Conservation (phyloP, 306 rosid genomes). For the Dalbergia cultrata region DNA sequence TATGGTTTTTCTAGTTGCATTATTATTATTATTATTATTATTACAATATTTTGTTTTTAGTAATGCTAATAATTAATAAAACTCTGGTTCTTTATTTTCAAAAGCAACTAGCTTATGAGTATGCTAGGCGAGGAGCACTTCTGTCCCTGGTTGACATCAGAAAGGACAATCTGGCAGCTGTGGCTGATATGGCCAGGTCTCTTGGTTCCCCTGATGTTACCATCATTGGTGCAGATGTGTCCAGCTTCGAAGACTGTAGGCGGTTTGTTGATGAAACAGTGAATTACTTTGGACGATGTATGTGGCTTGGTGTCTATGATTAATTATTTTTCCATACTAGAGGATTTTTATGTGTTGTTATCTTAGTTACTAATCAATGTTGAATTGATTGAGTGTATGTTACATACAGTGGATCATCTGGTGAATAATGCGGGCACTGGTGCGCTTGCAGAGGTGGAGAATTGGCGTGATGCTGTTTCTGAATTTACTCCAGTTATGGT, state of each 20-base stretch:
- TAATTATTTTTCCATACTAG: not conserved
- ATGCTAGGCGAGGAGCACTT: slow-evolving; percentile 70
- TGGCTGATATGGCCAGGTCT: slow-evolving; percentile 55
- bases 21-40: too few species aligned
- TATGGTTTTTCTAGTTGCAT: not conserved
- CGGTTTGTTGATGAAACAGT: slow-evolving; percentile 66
- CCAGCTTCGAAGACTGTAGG: slow-evolving; percentile 58
- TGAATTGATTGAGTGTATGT: slow-evolving; percentile 1
- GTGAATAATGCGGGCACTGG: slow-evolving; percentile 75
- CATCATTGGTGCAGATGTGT: slow-evolving; percentile 66
- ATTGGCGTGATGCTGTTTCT: slow-evolving; percentile 33
- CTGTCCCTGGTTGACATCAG: slow-evolving; percentile 66
- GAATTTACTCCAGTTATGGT: slow-evolving; percentile 40
- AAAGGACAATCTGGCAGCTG: slow-evolving; percentile 54
- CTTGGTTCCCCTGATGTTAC: slow-evolving; percentile 68
- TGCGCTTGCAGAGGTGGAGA: slow-evolving; percentile 45
- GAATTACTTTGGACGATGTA: slow-evolving; percentile 62
- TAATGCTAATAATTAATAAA: not conserved
- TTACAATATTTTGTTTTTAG: not conserved
- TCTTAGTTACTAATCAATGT: not conserved
- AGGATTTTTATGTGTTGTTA: not conserved
- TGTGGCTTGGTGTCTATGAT: not conserved
- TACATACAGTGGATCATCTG: slow-evolving; percentile 75
- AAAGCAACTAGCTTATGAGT: slow-evolving; percentile 76
- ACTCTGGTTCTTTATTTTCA: not conserved